These are phyloP conservation scores for Gillenia trifoliata DNA, from an alignment of 306 rosid genomes.

Conservation along the genomic window DNA sequence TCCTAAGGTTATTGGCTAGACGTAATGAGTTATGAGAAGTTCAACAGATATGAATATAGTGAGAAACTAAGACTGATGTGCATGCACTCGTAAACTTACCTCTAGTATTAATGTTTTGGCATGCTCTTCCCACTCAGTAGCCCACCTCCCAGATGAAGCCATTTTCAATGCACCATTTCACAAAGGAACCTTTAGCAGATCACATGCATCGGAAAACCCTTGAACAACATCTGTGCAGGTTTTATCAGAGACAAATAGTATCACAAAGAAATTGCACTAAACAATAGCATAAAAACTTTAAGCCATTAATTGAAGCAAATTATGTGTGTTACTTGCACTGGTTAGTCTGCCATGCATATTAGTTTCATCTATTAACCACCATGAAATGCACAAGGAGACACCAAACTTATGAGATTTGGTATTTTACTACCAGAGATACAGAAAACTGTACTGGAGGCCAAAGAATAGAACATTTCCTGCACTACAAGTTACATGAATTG, in stretches of 20 bases:
- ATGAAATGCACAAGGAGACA: neutral
- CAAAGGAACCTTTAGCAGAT: conserved; percentile 50
- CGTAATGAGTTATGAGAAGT: neutral
- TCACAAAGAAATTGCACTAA: neutral
- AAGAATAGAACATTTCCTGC: neutral
- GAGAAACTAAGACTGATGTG: neutral
- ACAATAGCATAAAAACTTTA: neutral
- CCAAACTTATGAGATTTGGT: too few relatives aligned
- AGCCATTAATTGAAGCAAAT: neutral
- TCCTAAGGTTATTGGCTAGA: neutral
- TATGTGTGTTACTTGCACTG: neutral
- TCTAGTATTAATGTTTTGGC: conserved; percentile 73
- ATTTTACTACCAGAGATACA: neutral
- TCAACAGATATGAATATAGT: neutral
- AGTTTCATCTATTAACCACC: neutral
- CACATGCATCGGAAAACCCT: conserved; percentile 84
- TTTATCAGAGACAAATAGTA: conserved; percentile 18
- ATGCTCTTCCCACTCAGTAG: conserved; percentile 84
- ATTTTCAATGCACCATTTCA: conserved; percentile 61
- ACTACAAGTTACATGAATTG: neutral
- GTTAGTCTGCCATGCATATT: neutral
- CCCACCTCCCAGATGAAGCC: conserved; percentile 69
- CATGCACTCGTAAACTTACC: conserved; percentile 43
- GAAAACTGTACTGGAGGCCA: neutral
- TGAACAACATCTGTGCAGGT: conserved; percentile 65